Evolutionary conservation across 176 grass and related monocot species (phyloP), one percentile per base, ranked within the genome.

Genomic region (Cenchrus fungigraminus): DNA sequence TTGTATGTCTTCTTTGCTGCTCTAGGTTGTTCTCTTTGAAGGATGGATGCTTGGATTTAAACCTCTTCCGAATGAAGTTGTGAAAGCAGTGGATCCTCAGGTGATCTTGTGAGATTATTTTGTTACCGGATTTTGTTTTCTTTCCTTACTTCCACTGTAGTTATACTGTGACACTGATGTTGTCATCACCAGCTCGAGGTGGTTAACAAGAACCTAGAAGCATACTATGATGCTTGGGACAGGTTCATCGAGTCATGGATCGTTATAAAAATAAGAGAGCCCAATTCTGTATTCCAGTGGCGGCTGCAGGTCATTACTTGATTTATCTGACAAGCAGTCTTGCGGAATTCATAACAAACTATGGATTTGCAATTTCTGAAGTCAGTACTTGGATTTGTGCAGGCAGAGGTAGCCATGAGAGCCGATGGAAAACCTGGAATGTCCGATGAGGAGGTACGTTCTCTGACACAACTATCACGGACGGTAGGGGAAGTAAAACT

Each of bases 41-140:
- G 97, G 97, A 76, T 97, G 97, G 97, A 99, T 99, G 97, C 97
- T 99, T 89, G 97, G 97, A 73, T 99, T 99, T 85, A 99, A 97
- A 86, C 94, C 91, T 82, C 94, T 94, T 92, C 88, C 90, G 44
- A 92, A 91, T 87, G 97, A 96, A 84, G 91, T 81, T 88, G 97
- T 94, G 42, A 92, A 94, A 89, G 88, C 81, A 73, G 84, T 99
- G 79, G 94, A 99, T 81, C 94, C 91, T 68, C 94, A 96, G 84
- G 97, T 65, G 54, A 88, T 70, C 88, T 85, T 46, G 7, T 54
- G 9, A 79, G 28, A 83, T 65, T 79, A 67, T 53, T 65, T 56
- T 76, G 54, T 75, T 76, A 51, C 66, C 47, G 57, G 16, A 77
- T 84, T 69, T 59, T 25, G 81, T 40, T 40, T 45, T 75, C 84